Conservation (phyloP, 208 protist genomes). For the Acanthamoeba lenticulata region DNA sequence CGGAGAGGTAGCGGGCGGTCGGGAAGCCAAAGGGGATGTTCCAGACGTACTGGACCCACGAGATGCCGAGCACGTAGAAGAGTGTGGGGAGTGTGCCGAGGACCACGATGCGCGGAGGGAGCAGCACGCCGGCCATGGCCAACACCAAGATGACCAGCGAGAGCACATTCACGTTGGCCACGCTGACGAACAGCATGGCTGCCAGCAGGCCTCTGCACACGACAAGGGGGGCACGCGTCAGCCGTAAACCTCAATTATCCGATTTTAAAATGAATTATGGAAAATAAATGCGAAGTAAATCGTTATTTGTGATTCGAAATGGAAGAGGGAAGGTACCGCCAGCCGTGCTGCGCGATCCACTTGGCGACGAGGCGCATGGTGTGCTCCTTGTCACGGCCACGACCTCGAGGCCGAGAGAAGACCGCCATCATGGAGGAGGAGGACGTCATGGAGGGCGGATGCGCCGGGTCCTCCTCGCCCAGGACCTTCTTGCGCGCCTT, state of each 20-base stretch:
- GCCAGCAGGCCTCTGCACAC: background rate
- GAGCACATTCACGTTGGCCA: slow-evolving; percentile 21
- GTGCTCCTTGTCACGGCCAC: background rate
- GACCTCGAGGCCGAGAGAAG: background rate
- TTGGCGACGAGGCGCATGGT: background rate
- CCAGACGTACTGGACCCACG: slow-evolving; percentile 28
- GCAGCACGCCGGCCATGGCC: background rate
- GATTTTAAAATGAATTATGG: background rate
- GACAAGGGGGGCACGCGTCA: background rate
- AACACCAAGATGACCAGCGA: slow-evolving; percentile 1
- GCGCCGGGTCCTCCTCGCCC: background rate
- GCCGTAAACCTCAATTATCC: background rate
- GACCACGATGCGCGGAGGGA: slow-evolving; percentile 4
- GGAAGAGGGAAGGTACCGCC: background rate
- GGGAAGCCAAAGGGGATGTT: slow-evolving; percentile 59
- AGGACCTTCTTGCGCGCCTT: background rate
- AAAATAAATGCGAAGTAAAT: background rate
- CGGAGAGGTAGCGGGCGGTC: background rate
- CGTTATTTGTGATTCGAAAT: background rate
- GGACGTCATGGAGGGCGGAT: background rate
- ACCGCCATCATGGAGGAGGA: background rate
- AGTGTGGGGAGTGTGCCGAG: slow-evolving; percentile 35
- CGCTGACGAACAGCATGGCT: slow-evolving; percentile 32
- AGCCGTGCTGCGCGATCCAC: slow-evolving; percentile 3
- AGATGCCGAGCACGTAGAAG: slow-evolving; percentile 1